Conservation (phyloP, 352 stramenopile species). For the Phytophthora aleatoria region DNA sequence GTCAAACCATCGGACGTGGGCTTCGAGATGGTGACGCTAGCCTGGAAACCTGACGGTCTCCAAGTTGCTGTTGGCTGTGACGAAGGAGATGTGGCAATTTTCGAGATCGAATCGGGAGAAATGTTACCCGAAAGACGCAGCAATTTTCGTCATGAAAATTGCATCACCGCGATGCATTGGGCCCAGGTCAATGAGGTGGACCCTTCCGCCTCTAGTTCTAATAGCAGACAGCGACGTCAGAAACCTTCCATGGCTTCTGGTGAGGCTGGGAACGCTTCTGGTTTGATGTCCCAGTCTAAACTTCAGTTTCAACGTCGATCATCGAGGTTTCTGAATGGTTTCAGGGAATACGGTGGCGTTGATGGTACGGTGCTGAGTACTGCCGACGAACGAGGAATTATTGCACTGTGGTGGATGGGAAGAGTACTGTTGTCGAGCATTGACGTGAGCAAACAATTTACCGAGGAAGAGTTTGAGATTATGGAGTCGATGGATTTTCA, state of each 20-base stretch:
- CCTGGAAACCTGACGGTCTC: slow-evolving; percentile 70
- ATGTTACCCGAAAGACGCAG: slow-evolving; percentile 35
- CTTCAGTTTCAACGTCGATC: slow-evolving; percentile 42
- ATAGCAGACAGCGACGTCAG: slow-evolving; percentile 8
- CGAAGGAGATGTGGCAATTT: slow-evolving; percentile 71
- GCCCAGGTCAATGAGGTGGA: slow-evolving; percentile 9
- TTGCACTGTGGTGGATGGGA: slow-evolving; percentile 72
- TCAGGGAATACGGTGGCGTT: background rate
- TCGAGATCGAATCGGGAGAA: slow-evolving; percentile 63
- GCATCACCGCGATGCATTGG: slow-evolving; percentile 73
- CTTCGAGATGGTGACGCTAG: slow-evolving; percentile 58
- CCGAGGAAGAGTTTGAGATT: slow-evolving; percentile 20
- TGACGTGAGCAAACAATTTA: slow-evolving; percentile 39
- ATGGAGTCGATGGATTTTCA: slow-evolving; percentile 20
- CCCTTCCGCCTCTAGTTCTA: background rate
- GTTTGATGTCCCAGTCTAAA: slow-evolving; percentile 22
- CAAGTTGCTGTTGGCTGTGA: slow-evolving; percentile 70
- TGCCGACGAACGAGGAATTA: slow-evolving; percentile 39
- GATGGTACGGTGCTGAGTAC: slow-evolving; percentile 54
- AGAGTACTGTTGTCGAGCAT: slow-evolving; percentile 54
- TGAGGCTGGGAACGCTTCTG: slow-evolving; percentile 4
- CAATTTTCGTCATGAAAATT: slow-evolving; percentile 41
- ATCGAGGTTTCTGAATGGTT: slow-evolving; percentile 33
- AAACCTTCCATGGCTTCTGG: slow-evolving; percentile 1
- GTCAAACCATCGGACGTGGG: slow-evolving; percentile 64